Conservation (phyloP, 2,329 filamentous ascomycete species). For the Epichloe festucae region DNA sequence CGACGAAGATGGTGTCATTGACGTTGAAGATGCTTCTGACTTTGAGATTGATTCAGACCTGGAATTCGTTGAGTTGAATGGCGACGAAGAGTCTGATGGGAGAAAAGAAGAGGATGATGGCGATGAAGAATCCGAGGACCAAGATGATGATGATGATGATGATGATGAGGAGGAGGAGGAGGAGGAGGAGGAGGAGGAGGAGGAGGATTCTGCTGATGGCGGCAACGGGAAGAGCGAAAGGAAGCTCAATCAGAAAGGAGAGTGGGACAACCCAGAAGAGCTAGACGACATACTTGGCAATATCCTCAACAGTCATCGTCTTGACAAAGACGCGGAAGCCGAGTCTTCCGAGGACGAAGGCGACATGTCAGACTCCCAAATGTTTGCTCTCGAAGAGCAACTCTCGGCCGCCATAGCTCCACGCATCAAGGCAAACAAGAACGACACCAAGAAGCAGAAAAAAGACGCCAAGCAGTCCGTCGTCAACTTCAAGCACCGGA, state of each 20-base stretch:
- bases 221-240: conserved; percentile 28
- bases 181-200: neutral
- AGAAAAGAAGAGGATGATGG: conserved; percentile 12
- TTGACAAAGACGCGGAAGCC: conserved; percentile 45
- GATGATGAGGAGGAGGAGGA: neutral
- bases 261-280: conserved; percentile 31
- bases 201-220: conserved; percentile 21
- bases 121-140: conserved; percentile 10
- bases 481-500: conserved; percentile 87
- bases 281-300: conserved; percentile 65
- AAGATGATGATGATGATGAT: conserved; percentile 26
- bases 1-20: conserved; percentile 20
- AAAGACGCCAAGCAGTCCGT: conserved; percentile 82
- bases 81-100: conserved; percentile 26
- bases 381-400: conserved; percentile 78
- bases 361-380: conserved; percentile 92
- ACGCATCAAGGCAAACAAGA: conserved; percentile 42
- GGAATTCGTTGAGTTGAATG: conserved; percentile 33
- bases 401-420: conserved; percentile 78
- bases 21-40: conserved; percentile 6
- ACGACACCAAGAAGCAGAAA: conserved; percentile 67
- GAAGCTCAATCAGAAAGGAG: conserved; percentile 24
- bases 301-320: conserved; percentile 59
- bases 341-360: conserved; percentile 49
- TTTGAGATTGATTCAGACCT: conserved; percentile 30